These are phyloP conservation scores for Coemansia sp. DNA, from an alignment of 192 early-diverging fungal genomes.

Conservation along the genomic window DNA sequence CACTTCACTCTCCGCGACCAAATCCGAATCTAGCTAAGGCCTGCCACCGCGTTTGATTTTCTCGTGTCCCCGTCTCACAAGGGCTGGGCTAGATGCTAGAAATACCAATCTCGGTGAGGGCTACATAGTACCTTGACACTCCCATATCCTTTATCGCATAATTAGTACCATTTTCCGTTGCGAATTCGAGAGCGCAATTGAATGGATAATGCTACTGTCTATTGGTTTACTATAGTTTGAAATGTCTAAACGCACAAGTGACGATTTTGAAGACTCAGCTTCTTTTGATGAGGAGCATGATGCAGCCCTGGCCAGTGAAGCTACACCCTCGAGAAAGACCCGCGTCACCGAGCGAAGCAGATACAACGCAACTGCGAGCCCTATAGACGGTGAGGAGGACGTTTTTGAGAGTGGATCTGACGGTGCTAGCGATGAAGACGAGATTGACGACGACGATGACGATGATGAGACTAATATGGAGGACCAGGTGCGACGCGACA, in stretches of 20 bases:
- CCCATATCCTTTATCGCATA: too few species aligned
- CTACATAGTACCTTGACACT: too few species aligned
- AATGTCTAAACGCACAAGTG: not conserved
- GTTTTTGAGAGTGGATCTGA: not conserved
- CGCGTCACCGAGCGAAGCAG: constrained; percentile 9
- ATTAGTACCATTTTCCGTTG: too few species aligned
- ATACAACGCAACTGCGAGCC: constrained; percentile 22
- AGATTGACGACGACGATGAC: constrained; percentile 9
- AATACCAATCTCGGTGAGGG: too few species aligned
- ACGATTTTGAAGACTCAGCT: not conserved
- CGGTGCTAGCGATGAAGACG: not conserved
- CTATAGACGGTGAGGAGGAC: constrained; percentile 10
- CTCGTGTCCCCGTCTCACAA: too few species aligned
- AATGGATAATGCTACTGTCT: too few species aligned
- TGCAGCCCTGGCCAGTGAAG: not conserved
- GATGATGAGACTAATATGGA: constrained; percentile 8
- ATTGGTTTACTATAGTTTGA: not conserved
- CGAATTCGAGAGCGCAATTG: too few species aligned
- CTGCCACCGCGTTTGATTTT: too few species aligned
- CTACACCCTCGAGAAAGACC: not conserved
- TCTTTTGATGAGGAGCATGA: not conserved
- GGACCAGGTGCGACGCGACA: constrained; percentile 26
- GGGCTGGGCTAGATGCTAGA: too few species aligned
- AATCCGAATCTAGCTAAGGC: too few species aligned
- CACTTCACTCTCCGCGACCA: too few species aligned